Conservation (phyloP, 169 alveolate species). For the Blepharisma undulans region DNA sequence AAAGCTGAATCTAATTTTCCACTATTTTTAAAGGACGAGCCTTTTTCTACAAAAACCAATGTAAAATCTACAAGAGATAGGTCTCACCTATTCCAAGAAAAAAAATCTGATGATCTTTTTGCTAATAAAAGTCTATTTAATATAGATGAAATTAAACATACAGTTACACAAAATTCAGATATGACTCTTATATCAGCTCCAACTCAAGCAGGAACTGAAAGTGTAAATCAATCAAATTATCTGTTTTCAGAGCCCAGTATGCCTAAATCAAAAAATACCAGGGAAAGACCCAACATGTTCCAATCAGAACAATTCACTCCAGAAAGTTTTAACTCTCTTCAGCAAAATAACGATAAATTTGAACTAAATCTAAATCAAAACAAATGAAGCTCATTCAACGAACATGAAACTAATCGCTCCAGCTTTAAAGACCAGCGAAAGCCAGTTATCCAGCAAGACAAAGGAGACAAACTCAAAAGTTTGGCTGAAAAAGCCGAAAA, state of each 20-base stretch:
- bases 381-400: not conserved
- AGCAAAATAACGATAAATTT: not conserved
- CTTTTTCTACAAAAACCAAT: not conserved
- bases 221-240: not conserved
- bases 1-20: not conserved
- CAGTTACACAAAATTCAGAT: not conserved
- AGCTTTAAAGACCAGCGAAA: not conserved
- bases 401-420: not conserved
- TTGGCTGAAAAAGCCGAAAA: not conserved
- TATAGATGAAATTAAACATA: not conserved
- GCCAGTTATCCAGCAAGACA: not conserved
- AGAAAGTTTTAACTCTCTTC: not conserved
- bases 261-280: not conserved
- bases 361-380: not conserved
- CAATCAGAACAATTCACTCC: not conserved
- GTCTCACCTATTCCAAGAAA: not conserved
- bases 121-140: not conserved
- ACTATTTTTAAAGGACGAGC: not conserved
- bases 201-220: not conserved
- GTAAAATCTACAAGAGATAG: not conserved
- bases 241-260: not conserved
- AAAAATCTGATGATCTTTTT: not conserved
- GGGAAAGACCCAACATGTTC: not conserved
- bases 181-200: not conserved
- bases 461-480: not conserved